These are phyloP conservation scores for Modicella reniformis DNA, from an alignment of 371 early-diverging fungal species.

Conservation along the genomic window DNA sequence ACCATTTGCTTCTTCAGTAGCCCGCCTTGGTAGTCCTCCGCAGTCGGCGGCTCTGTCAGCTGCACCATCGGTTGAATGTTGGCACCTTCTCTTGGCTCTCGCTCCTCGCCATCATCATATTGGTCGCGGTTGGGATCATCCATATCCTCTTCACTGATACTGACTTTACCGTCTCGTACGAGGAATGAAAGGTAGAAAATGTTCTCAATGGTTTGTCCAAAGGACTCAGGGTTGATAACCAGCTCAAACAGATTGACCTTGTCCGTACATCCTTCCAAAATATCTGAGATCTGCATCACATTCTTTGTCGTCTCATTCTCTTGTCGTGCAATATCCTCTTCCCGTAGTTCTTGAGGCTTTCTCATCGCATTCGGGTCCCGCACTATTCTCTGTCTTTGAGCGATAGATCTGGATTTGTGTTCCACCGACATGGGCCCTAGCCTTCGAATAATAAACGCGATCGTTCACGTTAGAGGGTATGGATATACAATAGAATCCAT, in stretches of 20 bases:
- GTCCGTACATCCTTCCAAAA: slow-evolving; percentile 59
- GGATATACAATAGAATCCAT: no score
- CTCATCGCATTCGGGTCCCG: slow-evolving; percentile 49
- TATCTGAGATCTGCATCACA: slow-evolving; percentile 72
- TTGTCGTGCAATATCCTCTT: slow-evolving; percentile 79
- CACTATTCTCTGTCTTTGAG: slow-evolving; percentile 34
- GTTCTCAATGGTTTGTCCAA: slow-evolving; percentile 94
- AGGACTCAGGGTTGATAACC: slow-evolving; percentile 90
- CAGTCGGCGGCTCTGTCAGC: slow-evolving; percentile 67
- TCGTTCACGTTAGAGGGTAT: no score
- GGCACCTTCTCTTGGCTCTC: slow-evolving; percentile 49
- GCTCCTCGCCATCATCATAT: slow-evolving; percentile 23
- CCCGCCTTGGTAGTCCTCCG: slow-evolving; percentile 69
- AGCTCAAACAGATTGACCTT: slow-evolving; percentile 85
- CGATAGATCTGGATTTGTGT: slow-evolving; percentile 63
- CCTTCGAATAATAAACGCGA: slow-evolving; percentile 45
- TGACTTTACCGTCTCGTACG: slow-evolving; percentile 83
- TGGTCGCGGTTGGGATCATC: slow-evolving; percentile 75
- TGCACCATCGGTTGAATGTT: slow-evolving; percentile 54
- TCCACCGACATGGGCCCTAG: slow-evolving; percentile 75
- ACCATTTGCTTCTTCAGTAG: slow-evolving; percentile 83
- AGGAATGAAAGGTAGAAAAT: slow-evolving; percentile 93
- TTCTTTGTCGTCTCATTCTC: slow-evolving; percentile 90
- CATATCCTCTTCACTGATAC: slow-evolving; percentile 70
- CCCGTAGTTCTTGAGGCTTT: slow-evolving; percentile 64